Evolutionary conservation across 139 green algal genomes (phyloP).

Genomic region (Auxenochlorella pyrenoidosa): DNA sequence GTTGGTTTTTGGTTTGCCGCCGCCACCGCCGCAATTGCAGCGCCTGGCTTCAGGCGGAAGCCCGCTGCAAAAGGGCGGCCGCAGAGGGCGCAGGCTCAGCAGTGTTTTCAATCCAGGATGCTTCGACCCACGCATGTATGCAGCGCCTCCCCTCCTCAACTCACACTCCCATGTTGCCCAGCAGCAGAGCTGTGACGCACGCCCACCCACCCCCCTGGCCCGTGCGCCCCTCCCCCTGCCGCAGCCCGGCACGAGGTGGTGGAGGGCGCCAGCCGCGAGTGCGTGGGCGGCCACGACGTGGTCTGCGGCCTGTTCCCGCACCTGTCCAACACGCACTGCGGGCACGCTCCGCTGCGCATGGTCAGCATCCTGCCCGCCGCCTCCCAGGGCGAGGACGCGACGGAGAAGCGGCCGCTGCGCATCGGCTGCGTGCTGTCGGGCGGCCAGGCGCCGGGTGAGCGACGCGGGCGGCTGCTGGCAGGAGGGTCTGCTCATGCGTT

Average conservation of each 20-base stretch:
- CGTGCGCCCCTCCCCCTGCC: not conserved
- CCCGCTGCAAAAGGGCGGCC: too few relatives aligned
- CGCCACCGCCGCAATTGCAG: too few relatives aligned
- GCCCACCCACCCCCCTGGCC: too few relatives aligned
- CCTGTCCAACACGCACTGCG: constrained; percentile 16
- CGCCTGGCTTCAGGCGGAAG: too few relatives aligned
- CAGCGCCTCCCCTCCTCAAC: too few relatives aligned
- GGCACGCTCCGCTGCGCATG: constrained; percentile 8
- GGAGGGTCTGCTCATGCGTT: not conserved
- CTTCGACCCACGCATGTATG: too few relatives aligned
- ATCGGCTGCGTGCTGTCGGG: constrained; percentile 67
- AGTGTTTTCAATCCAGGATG: too few relatives aligned
- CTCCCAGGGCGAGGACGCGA: not conserved
- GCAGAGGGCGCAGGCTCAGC: too few relatives aligned
- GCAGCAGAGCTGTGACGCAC: not conserved
- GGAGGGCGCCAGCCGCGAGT: constrained; percentile 28
- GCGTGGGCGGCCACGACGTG: not conserved
- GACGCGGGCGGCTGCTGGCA: not conserved
- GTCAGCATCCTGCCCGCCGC: not conserved
- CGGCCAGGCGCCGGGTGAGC: constrained; percentile 60
- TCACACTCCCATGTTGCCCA: too few relatives aligned
- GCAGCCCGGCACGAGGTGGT: constrained; percentile 29
- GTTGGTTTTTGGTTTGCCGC: too few relatives aligned
- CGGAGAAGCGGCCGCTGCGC: constrained; percentile 27
- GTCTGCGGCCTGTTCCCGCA: constrained; percentile 43